Base-by-base conservation (phyloP, 2,329 filamentous ascomycete species). In the Aspergillus fumigatiaffinis region DNA sequence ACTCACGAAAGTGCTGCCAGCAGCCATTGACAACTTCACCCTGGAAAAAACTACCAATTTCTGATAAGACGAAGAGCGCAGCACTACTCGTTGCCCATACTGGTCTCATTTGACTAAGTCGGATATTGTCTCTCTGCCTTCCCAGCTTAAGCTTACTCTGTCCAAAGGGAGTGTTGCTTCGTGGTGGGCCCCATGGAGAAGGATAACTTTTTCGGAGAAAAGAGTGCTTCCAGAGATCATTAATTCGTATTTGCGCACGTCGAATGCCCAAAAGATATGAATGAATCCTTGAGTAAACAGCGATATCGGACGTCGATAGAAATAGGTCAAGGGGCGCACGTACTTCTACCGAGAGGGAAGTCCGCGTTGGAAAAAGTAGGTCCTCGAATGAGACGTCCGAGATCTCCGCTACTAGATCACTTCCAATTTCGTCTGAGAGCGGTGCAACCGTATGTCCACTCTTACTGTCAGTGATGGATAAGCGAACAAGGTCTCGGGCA, bases 71-170 rank as follows among this genome's bases (percentile, higher is more conserved):
- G 76, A 96, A 97, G 3, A 96, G 84, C 1, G 91, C 88, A 2
- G 92, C 90, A 68, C 90, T 92, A 64, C 89, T 88, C 0, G 91
- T 95, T 0, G 92, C 93, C 94, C 94, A 99, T 0, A 93, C 84
- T 61, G 87, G 88, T 17, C 94, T 86, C 82, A 96, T 89, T 0
- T 84, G 82, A 35, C 81, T 80, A 4, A 84, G 82, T 20, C 93
- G 83, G 17, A 77, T 70, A 26, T 85, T 84, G 63, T 87, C 84
- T 52, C 89, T 83, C 63, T 84, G 77, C 28, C 91, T 84, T 10
- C 89, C 81, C 23, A 83, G 77, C 26, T 77, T 78, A 17, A 90
- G 82, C 59, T 84, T 83, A 20, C 82, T 80, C 57, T 84, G 80
- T 1, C 88, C 87, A 35, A 80, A 79, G 29, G 79, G 78, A 20